These are phyloP conservation scores for Solanum phureja DNA, from an alignment of 257 asterid genomes.

Conservation along the genomic window DNA sequence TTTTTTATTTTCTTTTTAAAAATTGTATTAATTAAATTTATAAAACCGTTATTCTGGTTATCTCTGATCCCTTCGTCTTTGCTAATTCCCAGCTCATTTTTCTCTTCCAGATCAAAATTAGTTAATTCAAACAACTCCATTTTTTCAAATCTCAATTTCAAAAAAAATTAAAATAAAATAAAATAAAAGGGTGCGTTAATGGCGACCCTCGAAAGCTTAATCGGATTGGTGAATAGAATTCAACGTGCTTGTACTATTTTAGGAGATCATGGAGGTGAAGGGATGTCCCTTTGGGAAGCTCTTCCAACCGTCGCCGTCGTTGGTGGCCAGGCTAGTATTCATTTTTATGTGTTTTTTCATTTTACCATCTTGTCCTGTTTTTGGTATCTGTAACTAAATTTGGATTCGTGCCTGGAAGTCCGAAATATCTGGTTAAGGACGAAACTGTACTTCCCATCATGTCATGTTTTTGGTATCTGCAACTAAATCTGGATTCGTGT, in stretches of 20 bases:
- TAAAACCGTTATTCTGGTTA: not conserved
- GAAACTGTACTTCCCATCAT: no score
- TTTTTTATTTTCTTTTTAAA: not conserved
- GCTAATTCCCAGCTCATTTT: not conserved
- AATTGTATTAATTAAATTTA: not conserved
- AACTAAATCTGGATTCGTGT: not conserved
- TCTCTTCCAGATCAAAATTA: not conserved
- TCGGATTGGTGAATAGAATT: slow-evolving; percentile 81
- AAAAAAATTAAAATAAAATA: not conserved
- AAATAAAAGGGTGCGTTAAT: slow-evolving; percentile 3
- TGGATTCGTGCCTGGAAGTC: not conserved
- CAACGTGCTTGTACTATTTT: slow-evolving; percentile 94
- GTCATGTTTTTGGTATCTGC: not conserved
- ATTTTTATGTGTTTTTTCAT: not conserved
- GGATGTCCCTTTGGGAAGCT: slow-evolving; percentile 97
- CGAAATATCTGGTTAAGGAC: not conserved
- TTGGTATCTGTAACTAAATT: not conserved
- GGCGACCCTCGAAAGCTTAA: slow-evolving; percentile 95
- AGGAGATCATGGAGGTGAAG: slow-evolving; percentile 99
- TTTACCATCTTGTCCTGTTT: no score
- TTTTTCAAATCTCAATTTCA: not conserved
- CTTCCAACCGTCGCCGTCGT: slow-evolving; percentile 98
- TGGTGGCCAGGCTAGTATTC: slow-evolving; percentile 82
- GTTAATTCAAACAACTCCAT: not conserved
- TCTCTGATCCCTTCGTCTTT: not conserved